Percentiles rank a stretch among this genome's conserved stretches.
Conservation (phyloP, 75 land plant genomes). For the Pinus taeda region DNA sequence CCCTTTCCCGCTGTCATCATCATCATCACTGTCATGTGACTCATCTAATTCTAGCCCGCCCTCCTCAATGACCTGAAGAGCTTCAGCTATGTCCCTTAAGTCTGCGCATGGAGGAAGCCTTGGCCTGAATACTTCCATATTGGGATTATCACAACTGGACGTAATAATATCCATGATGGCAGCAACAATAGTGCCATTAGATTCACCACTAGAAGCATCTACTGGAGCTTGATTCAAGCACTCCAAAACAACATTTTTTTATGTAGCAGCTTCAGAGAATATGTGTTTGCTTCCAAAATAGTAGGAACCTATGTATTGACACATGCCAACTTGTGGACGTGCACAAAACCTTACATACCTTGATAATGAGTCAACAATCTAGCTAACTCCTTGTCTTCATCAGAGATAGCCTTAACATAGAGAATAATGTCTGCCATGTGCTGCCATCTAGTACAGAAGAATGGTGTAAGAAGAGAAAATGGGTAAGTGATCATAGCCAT, state of each 20-base stretch:
- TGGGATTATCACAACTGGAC: too few species aligned
- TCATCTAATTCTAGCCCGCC: constrained; percentile 68
- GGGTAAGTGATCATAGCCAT: constrained; percentile 85
- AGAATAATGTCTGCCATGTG: constrained; percentile 91
- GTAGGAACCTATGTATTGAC: constrained; percentile 91
- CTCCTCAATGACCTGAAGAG: too few species aligned
- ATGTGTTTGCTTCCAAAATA: constrained; percentile 63
- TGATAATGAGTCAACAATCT: constrained; percentile 76
- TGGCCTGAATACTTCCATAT: too few species aligned
- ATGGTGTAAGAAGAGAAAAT: constrained; percentile 61
- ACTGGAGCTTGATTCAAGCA: too few species aligned
- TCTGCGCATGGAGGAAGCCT: too few species aligned
- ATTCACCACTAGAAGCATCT: too few species aligned
- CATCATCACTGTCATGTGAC: constrained; percentile 27
- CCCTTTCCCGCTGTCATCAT: constrained; percentile 55
- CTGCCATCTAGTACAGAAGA: constrained; percentile 81
- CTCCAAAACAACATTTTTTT: too few species aligned
- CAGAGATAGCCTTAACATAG: constrained; percentile 80
- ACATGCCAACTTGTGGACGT: constrained; percentile 75
- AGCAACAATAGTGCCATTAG: constrained; percentile 86
- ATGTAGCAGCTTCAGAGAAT: too few species aligned
- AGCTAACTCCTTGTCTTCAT: constrained; percentile 87
- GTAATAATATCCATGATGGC: constrained; percentile 95
- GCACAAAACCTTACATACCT: constrained; percentile 87
- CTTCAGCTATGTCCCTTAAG: too few species aligned